Evolutionary conservation across 2,329 filamentous ascomycete species (phyloP), one percentile per base, ranked within the genome.

Genomic region (Penicillium capsulatum): DNA sequence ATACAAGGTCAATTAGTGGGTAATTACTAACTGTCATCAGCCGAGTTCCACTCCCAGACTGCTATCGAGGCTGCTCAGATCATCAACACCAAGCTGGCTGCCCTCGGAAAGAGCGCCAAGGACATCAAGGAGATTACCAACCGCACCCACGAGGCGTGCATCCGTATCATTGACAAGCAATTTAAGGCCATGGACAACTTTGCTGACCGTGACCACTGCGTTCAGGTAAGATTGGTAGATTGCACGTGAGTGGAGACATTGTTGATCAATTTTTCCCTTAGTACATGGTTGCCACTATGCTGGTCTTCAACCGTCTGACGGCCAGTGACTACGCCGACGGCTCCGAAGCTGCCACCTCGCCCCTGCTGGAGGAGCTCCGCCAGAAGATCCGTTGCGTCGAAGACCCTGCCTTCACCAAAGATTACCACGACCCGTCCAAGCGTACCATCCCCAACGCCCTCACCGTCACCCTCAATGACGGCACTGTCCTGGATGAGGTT

Each of bases 171-270:
- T 61, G 92, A 98, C 80, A 98, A 98, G 79, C 92, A 98, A 73
- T 94, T 95, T 79, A 97, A 96, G 80, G 83, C 90, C 57, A 94
- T 98, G 87, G 90, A 96, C 76, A 98, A 98, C 81, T 98, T 97
- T 63, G 92, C 92, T 62, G 92, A 98, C 73, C 89, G 92, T 62
- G 92, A 98, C 71, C 92, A 98, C 79, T 98, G 92, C 73, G 91
- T 98, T 55, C 92, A 97, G 75, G 72, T 74, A 61, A 46, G 61
- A 44, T 26, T 28, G 6, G n/a, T 11, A 11, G 4, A 28, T 14
- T 14, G 13, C 5, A 5, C 11, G n/a, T 28, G 13, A 7, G 5
- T 4, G 9, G 32, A 16, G 3, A 13, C 16, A 8, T 6, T 17
- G n/a, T n/a, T n/a, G n/a, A n/a, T n/a, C n/a, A n/a, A n/a, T n/a